phyloP scores from a whole-genome alignment of 2,329 filamentous ascomycete species.

The Monosporascus sp. region DNA sequence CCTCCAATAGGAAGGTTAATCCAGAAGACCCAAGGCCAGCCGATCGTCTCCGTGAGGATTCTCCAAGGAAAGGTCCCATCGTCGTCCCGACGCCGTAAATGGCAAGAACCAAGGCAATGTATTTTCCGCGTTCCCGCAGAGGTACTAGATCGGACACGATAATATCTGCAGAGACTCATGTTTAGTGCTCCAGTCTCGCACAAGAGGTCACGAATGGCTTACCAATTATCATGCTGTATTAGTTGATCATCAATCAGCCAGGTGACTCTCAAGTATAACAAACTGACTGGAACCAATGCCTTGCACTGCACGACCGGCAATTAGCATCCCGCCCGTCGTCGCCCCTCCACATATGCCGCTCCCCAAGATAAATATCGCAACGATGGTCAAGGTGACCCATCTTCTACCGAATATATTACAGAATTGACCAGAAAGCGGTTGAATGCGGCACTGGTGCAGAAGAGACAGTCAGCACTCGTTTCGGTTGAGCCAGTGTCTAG shows the following conservation, averaged over 20 bases:
- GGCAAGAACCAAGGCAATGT: conserved; percentile 8
- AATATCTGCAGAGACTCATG: not conserved
- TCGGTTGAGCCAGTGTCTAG: too few species aligned
- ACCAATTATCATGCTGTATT: too few species aligned
- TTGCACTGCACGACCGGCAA: conserved; percentile 7
- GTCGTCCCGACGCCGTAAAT: not conserved
- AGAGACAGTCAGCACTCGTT: too few species aligned
- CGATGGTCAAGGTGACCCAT: not conserved
- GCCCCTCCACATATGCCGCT: conserved; percentile 8
- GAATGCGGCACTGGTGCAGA: not conserved
- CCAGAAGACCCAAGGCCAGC: too few species aligned
- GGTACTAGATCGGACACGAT: conserved; percentile 3
- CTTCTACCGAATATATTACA: conserved; percentile 4
- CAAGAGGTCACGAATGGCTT: too few species aligned
- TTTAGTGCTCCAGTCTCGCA: too few species aligned
- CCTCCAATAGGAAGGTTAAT: too few species aligned
- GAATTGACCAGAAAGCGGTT: conserved; percentile 5
- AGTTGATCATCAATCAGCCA: too few species aligned
- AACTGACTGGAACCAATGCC: conserved; percentile 6
- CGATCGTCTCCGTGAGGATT: too few species aligned
- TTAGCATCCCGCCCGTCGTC: conserved; percentile 4
- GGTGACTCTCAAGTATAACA: conserved; percentile 1
- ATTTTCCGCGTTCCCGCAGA: not conserved
- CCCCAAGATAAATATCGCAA: conserved; percentile 3
- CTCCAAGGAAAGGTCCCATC: not conserved